phyloP scores from a whole-genome alignment of 2,329 filamentous ascomycete genomes.

The Orbilia brochopaga region DNA sequence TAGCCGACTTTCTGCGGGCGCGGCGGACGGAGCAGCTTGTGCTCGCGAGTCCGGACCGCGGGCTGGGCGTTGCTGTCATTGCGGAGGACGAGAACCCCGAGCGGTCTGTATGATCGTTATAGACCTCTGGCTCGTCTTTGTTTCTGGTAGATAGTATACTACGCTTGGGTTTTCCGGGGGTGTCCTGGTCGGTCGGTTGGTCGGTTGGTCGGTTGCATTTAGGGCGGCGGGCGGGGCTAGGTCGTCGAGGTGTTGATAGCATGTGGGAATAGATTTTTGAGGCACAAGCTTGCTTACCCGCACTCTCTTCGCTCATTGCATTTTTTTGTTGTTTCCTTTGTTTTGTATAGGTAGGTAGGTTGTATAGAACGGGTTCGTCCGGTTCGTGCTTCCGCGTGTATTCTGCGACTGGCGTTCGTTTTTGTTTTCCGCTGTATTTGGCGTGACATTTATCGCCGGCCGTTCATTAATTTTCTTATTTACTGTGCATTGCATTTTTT shows the following conservation, averaged over 20 bases:
- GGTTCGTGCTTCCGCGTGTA: no score
- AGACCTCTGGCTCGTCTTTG: constrained; percentile 6
- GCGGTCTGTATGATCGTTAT: constrained; percentile 68
- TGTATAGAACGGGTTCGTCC: no score
- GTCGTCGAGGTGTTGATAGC: no score
- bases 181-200: no score
- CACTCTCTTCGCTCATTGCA: constrained; percentile 3
- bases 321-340: constrained; percentile 6
- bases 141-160: constrained; percentile 12
- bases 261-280: no score
- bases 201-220: constrained; percentile 49
- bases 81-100: constrained; percentile 82
- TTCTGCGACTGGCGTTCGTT: no score
- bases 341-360: constrained; percentile 3
- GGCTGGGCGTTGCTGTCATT: constrained; percentile 81
- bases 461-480: no score
- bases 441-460: not conserved
- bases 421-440: not conserved
- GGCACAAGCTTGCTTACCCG: no score
- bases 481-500: no score
- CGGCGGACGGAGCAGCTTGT: constrained; percentile 91
- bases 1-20: constrained; percentile 86
- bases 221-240: no score
- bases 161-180: constrained; percentile 21
- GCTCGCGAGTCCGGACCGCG: constrained; percentile 87